Conservation (phyloP, 2,329 filamentous ascomycete genomes). For the Colletotrichum tamarilloi region DNA sequence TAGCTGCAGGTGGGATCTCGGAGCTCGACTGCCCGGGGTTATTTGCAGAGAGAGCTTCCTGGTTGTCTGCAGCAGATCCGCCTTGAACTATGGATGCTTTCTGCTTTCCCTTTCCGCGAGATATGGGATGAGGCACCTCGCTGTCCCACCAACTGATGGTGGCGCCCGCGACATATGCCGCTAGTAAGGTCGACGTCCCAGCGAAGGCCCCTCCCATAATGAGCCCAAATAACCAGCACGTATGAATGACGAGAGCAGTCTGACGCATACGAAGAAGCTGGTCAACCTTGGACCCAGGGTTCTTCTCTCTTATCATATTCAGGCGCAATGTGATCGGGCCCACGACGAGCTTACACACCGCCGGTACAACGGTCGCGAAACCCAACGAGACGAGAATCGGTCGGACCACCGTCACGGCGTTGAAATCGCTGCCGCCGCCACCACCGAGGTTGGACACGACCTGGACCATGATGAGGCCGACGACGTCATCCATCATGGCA, state of each 20-base stretch:
- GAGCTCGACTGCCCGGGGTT: not conserved
- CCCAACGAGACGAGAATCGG: slow-evolving; percentile 60
- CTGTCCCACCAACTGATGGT: slow-evolving; percentile 69
- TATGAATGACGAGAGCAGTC: slow-evolving; percentile 59
- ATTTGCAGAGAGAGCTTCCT: not conserved
- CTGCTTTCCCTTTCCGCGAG: not conserved
- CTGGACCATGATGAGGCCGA: slow-evolving; percentile 81
- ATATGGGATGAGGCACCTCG: slow-evolving; percentile 42
- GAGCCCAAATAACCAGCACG: slow-evolving; percentile 58
- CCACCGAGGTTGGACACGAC: slow-evolving; percentile 74
- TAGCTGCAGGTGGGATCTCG: not conserved
- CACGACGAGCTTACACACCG: slow-evolving; percentile 57
- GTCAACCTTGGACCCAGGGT: slow-evolving; percentile 38
- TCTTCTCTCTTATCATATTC: slow-evolving; percentile 44
- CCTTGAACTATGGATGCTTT: not conserved
- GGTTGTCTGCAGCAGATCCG: not conserved
- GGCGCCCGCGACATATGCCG: slow-evolving; percentile 72
- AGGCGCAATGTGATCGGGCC: slow-evolving; percentile 52
- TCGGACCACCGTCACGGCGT: slow-evolving; percentile 53
- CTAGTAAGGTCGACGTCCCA: slow-evolving; percentile 71
- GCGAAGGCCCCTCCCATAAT: slow-evolving; percentile 66
- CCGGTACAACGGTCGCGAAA: slow-evolving; percentile 60
- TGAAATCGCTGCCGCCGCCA: slow-evolving; percentile 35
- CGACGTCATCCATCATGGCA: slow-evolving; percentile 85
- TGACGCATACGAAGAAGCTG: slow-evolving; percentile 43